Evolutionary conservation across 495 filamentous ascomycete species (phyloP).

Genomic region (Cairneyella variabilis): DNA sequence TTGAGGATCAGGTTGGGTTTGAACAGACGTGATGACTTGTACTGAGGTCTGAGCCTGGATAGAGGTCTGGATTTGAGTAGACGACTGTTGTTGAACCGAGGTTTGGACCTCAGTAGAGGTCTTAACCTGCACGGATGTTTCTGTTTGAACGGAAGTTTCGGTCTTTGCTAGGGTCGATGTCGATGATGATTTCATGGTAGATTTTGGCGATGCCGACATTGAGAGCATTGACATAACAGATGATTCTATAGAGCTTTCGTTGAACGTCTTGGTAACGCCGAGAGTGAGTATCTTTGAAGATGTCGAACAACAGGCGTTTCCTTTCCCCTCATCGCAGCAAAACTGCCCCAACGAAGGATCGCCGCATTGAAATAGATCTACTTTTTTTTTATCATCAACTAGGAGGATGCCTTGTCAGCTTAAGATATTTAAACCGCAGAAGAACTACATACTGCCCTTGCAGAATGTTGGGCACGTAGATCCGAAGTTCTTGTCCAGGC

Average conservation of each 20-base stretch:
- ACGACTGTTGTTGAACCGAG: background rate
- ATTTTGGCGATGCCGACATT: background rate
- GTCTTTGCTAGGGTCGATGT: background rate
- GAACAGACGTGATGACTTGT: background rate
- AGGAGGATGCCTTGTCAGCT: too few species aligned
- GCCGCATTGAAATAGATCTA: constrained; percentile 2
- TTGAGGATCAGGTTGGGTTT: background rate
- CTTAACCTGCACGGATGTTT: background rate
- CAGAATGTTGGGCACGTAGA: constrained; percentile 3
- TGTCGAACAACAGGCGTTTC: background rate
- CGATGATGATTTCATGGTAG: too few species aligned
- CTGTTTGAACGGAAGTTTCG: background rate
- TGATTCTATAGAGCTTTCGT: background rate
- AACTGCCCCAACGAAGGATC: constrained; percentile 1
- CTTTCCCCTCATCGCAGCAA: constrained; percentile 8
- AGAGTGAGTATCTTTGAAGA: background rate
- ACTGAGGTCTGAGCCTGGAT: background rate
- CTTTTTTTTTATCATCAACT: constrained; percentile 2
- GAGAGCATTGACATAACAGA: background rate
- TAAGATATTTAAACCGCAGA: too few species aligned
- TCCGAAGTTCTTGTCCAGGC: constrained; percentile 2
- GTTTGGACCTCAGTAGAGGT: background rate
- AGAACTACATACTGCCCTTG: constrained; percentile 4
- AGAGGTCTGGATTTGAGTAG: background rate
- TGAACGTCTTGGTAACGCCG: background rate